Conservation (phyloP, 2,329 filamentous ascomycete genomes). For the Fusarium sp. region DNA sequence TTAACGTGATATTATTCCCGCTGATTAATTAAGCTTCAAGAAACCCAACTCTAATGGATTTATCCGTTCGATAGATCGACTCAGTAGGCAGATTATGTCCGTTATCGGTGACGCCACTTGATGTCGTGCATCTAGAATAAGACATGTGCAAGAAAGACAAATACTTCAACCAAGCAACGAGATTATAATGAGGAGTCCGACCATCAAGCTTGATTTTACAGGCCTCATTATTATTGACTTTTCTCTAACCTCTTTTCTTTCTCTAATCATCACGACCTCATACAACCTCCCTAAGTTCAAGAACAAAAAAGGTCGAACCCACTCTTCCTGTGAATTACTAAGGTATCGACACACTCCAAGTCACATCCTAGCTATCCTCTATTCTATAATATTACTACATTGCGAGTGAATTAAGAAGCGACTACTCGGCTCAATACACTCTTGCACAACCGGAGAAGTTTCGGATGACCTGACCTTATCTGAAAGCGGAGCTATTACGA, state of each 20-base stretch:
- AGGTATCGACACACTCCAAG: background rate
- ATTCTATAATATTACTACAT: background rate
- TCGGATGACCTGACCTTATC: constrained; percentile 31
- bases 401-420: background rate
- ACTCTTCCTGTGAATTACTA: background rate
- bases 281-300: background rate
- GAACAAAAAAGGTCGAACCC: background rate
- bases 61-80: background rate
- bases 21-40: background rate
- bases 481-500: constrained; percentile 27
- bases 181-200: background rate
- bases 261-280: background rate
- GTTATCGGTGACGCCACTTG: constrained; percentile 34
- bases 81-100: constrained; percentile 1
- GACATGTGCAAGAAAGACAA: background rate
- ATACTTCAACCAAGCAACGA: constrained; percentile 1
- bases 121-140: constrained; percentile 16
- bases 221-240: background rate
- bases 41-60: background rate
- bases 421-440: background rate
- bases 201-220: background rate
- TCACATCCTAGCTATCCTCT: background rate
- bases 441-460: constrained; percentile 20
- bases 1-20: background rate
- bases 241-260: background rate